A percentile compares a stretch with the other conserved stretches of the same genome.
phyloP scores from a whole-genome alignment of 2,329 filamentous ascomycete genomes.

The Alternaria metachromatica region DNA sequence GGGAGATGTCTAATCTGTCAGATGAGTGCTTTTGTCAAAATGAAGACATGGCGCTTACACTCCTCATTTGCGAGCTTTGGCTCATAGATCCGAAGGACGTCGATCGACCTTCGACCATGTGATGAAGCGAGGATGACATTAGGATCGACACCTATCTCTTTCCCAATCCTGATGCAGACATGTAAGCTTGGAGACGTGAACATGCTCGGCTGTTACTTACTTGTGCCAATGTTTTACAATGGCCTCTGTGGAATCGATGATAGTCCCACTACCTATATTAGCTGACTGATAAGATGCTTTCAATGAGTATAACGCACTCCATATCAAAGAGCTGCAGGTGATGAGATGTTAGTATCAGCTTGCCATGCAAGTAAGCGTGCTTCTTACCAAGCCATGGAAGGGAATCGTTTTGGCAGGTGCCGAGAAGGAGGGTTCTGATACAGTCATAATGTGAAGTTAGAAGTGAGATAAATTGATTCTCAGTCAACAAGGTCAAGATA shows the following conservation, averaged over 20 bases:
- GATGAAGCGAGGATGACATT: conserved; percentile 86
- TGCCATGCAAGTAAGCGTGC: background rate
- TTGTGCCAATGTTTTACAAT: conserved; percentile 79
- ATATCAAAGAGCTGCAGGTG: conserved; percentile 43
- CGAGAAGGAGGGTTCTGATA: conserved; percentile 48
- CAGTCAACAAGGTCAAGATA: background rate
- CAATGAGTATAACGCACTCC: conserved; percentile 29
- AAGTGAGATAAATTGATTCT: background rate
- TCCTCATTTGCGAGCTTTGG: conserved; percentile 91
- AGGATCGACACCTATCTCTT: conserved; percentile 84
- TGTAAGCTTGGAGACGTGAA: conserved; percentile 13
- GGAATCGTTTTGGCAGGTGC: conserved; percentile 49
- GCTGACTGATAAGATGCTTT: background rate
- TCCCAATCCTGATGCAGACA: conserved; percentile 67
- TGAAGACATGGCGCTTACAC: conserved; percentile 65
- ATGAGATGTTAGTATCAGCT: conserved; percentile 15
- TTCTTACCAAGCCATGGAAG: conserved; percentile 53
- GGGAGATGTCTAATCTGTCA: conserved; percentile 69
- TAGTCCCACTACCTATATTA: conserved; percentile 66
- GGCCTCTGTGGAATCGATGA: conserved; percentile 80
- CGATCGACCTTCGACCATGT: conserved; percentile 88
- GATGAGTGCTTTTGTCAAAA: background rate
- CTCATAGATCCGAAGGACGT: conserved; percentile 78
- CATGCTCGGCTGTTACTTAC: conserved; percentile 52
- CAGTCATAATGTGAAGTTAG: conserved; percentile 33